Conservation (phyloP, 768 basidiomycete genomes). For the Amanita pallidorosea region DNA sequence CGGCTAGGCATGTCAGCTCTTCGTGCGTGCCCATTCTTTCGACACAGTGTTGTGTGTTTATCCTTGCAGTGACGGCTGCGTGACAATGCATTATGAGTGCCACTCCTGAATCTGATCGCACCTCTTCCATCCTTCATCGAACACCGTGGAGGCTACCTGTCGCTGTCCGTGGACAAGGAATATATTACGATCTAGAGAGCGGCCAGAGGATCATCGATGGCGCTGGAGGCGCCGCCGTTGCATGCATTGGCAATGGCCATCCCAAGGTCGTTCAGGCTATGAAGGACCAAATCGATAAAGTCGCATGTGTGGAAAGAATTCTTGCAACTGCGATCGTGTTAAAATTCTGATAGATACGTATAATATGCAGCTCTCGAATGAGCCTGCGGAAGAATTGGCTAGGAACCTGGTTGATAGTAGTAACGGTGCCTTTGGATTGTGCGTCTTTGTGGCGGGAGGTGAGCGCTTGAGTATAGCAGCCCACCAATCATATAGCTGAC, state of each 20-base stretch:
- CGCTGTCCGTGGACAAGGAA: slow-evolving; percentile 53
- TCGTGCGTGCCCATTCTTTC: too few relatives aligned
- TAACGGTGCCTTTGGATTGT: slow-evolving; percentile 63
- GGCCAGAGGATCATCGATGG: slow-evolving; percentile 66
- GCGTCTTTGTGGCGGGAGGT: slow-evolving; percentile 73
- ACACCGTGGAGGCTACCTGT: slow-evolving; percentile 69
- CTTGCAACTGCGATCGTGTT: not conserved
- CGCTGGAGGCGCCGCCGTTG: slow-evolving; percentile 79
- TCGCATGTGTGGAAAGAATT: slow-evolving; percentile 49
- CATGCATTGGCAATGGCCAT: slow-evolving; percentile 67
- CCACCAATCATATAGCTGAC: not conserved
- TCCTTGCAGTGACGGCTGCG: too few relatives aligned
- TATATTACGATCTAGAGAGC: slow-evolving; percentile 62
- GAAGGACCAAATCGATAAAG: slow-evolving; percentile 69
- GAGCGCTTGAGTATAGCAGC: slow-evolving; percentile 17
- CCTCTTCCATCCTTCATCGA: slow-evolving; percentile 44
- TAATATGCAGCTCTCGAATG: slow-evolving; percentile 74
- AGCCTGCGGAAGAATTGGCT: slow-evolving; percentile 75
- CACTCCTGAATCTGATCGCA: not conserved
- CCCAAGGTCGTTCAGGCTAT: slow-evolving; percentile 63
- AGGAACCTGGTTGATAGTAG: slow-evolving; percentile 51
- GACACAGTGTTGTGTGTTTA: too few relatives aligned
- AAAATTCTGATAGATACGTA: slow-evolving; percentile 58
- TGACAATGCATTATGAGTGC: too few relatives aligned
- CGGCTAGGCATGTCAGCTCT: too few relatives aligned